These are phyloP conservation scores for Simplicillium sp. DNA, from an alignment of 2,329 filamentous ascomycete genomes.

Conservation along the genomic window DNA sequence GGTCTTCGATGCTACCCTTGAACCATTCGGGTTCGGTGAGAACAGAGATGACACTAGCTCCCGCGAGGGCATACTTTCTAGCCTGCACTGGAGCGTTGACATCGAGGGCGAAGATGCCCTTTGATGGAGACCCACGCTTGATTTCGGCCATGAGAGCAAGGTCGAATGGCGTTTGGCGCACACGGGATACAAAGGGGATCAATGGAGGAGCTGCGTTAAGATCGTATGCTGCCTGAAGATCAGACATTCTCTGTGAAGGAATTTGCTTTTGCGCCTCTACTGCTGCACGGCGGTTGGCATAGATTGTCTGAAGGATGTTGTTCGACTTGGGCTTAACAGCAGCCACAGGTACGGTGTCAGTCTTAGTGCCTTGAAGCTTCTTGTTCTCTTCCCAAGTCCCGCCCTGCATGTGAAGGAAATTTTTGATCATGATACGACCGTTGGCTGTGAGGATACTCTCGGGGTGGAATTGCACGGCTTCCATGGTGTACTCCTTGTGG, in stretches of 20 bases:
- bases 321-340: slow-evolving; percentile 47
- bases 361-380: slow-evolving; percentile 31
- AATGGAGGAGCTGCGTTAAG: slow-evolving; percentile 77
- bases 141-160: slow-evolving; percentile 96
- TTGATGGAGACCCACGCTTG: slow-evolving; percentile 92
- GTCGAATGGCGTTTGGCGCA: slow-evolving; percentile 76
- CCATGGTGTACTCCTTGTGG: slow-evolving; percentile 83
- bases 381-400: slow-evolving; percentile 87
- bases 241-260: slow-evolving; percentile 72
- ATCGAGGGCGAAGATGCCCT: slow-evolving; percentile 83
- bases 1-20: slow-evolving; percentile 92
- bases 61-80: slow-evolving; percentile 81
- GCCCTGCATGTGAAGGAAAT: slow-evolving; percentile 79
- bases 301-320: slow-evolving; percentile 88
- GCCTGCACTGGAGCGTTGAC: slow-evolving; percentile 87
- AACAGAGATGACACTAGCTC: slow-evolving; percentile 96
- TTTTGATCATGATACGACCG: slow-evolving; percentile 81
- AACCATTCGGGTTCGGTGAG: slow-evolving; percentile 98
- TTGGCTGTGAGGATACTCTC: slow-evolving; percentile 92
- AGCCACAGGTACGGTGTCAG: slow-evolving; percentile 15
- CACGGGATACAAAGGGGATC: slow-evolving; percentile 67
- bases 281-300: slow-evolving; percentile 64
- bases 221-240: slow-evolving; percentile 80
- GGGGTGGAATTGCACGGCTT: slow-evolving; percentile 95
- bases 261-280: slow-evolving; percentile 76